Evolutionary conservation across 1,139 yeast species (phyloP).

Genomic region (Geotrichum bryndzae): DNA sequence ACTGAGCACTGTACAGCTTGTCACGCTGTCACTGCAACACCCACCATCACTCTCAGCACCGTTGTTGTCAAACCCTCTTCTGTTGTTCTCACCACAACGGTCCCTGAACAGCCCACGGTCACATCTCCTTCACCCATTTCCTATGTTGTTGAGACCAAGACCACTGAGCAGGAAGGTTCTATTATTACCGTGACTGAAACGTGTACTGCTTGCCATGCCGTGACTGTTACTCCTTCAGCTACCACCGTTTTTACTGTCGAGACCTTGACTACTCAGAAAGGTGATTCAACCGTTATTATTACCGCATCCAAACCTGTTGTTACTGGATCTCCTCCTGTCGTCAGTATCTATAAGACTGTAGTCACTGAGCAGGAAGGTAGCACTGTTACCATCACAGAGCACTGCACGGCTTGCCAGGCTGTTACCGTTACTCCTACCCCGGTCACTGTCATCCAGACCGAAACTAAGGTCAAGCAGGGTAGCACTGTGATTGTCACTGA

Average conservation of each 20-base stretch:
- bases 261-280: not conserved
- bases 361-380: slow-evolving; percentile 6
- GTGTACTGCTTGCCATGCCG: slow-evolving; percentile 10
- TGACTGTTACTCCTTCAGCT: slow-evolving; percentile 1
- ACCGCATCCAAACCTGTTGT: slow-evolving; percentile 4
- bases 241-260: not conserved
- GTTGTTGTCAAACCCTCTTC: not conserved
- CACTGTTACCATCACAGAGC: slow-evolving; percentile 4
- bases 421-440: not conserved
- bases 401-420: slow-evolving; percentile 9
- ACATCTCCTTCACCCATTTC: slow-evolving; percentile 6
- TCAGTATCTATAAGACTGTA: slow-evolving; percentile 1
- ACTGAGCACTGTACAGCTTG: slow-evolving; percentile 7
- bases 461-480: not conserved
- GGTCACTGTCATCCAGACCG: not conserved
- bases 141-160: slow-evolving; percentile 9
- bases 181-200: slow-evolving; percentile 7
- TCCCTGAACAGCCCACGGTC: not conserved
- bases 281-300: not conserved
- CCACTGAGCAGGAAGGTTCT: slow-evolving; percentile 4
- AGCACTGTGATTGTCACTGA: not conserved
- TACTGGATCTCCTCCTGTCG: not conserved
- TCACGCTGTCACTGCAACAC: slow-evolving; percentile 3
- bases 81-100: not conserved
- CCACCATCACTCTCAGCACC: not conserved